Evolutionary conservation across 23 red algal species (phyloP).

Genomic region (Gracilariopsis chorda): DNA sequence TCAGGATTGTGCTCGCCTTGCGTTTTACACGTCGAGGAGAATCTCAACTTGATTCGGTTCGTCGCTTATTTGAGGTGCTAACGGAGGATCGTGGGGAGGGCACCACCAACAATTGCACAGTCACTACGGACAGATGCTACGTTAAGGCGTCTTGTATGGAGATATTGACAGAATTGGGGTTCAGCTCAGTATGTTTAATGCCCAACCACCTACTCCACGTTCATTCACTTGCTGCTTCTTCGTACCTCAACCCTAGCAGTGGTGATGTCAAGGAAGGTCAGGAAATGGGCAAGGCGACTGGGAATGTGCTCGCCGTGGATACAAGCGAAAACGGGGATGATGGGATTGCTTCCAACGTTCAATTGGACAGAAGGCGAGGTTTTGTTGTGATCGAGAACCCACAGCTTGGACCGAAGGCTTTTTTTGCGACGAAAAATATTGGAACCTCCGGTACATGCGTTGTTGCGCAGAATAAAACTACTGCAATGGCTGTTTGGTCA

Average conservation of each 20-base stretch:
- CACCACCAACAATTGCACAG: background rate
- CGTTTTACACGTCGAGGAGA: slow-evolving; percentile 3
- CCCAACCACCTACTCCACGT: slow-evolving; percentile 17
- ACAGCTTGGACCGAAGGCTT: background rate
- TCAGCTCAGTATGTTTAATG: slow-evolving; percentile 44
- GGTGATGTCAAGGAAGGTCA: background rate
- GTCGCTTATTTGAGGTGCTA: background rate
- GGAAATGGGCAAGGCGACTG: background rate
- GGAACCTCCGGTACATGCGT: background rate
- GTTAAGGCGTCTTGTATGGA: background rate
- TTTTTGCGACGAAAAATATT: background rate
- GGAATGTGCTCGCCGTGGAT: background rate
- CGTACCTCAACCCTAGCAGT: background rate
- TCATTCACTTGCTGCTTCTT: background rate
- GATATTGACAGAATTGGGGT: background rate
- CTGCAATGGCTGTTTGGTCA: background rate
- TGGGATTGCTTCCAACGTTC: background rate
- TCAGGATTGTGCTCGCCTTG: background rate
- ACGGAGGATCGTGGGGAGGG: background rate
- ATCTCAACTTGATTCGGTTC: slow-evolving; percentile 1
- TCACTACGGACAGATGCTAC: slow-evolving; percentile 20
- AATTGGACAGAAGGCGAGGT: background rate
- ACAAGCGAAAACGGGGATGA: background rate
- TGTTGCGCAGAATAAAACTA: background rate
- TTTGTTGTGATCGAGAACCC: background rate